Conservation (phyloP, 2,329 filamentous ascomycete genomes). For the Colletotrichum sp. region DNA sequence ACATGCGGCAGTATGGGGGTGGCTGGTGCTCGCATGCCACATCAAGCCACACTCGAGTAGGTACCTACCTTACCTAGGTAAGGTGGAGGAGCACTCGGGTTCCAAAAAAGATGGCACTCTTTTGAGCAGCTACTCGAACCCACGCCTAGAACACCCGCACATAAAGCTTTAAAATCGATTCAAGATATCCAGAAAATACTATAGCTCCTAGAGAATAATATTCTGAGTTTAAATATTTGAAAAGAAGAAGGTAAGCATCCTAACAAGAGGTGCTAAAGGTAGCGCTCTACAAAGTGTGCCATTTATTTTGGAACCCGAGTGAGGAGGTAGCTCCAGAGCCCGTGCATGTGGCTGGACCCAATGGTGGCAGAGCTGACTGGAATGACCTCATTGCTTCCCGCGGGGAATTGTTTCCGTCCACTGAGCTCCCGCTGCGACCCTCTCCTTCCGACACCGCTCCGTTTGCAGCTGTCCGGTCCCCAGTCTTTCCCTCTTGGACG, state of each 20-base stretch:
- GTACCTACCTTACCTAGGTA: neutral
- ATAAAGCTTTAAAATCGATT: no score
- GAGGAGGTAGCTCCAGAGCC: neutral
- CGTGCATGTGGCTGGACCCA: slow-evolving; percentile 6
- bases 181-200: no score
- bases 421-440: neutral
- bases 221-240: no score
- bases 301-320: no score
- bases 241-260: no score
- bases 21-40: neutral
- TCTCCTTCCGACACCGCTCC: slow-evolving; percentile 17
- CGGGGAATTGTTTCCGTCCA: neutral
- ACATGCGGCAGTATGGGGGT: slow-evolving; percentile 11
- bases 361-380: neutral
- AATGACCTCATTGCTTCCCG: slow-evolving; percentile 13
- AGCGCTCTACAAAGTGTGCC: no score
- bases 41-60: neutral
- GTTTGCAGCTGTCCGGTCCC: neutral
- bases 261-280: no score
- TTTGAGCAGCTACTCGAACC: no score
- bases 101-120: no score
- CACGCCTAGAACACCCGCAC: no score
- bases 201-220: no score
- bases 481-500: neutral
- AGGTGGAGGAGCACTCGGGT: no score